phyloP scores from a whole-genome alignment of 352 stramenopile genomes.

The Phytopythium litorale region DNA sequence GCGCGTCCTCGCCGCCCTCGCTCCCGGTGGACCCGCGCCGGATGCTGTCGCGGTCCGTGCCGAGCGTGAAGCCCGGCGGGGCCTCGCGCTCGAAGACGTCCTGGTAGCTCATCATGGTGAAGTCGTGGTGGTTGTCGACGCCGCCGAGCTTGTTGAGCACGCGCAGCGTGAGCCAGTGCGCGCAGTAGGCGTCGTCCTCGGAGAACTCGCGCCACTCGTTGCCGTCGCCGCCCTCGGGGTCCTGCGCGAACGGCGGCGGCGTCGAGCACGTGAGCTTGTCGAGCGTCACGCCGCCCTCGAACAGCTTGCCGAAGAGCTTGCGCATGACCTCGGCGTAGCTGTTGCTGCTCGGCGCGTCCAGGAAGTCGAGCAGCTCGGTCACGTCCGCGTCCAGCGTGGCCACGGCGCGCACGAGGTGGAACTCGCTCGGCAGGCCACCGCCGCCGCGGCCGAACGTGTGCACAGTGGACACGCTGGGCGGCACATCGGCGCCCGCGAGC shows the following conservation, averaged over 20 bases:
- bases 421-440: slow-evolving; percentile 44
- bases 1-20: background rate
- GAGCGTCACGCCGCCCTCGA: slow-evolving; percentile 41
- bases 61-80: background rate
- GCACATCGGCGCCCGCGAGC: slow-evolving; percentile 46
- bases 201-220: slow-evolving; percentile 31
- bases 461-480: slow-evolving; percentile 32
- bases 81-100: slow-evolving; percentile 51
- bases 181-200: slow-evolving; percentile 64
- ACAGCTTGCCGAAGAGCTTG: slow-evolving; percentile 59
- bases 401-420: slow-evolving; percentile 60
- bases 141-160: slow-evolving; percentile 27
- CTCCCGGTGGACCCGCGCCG: background rate
- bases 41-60: background rate
- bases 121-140: slow-evolving; percentile 45
- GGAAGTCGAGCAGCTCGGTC: slow-evolving; percentile 36
- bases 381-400: slow-evolving; percentile 50
- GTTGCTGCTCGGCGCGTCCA: slow-evolving; percentile 40
- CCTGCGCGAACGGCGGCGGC: slow-evolving; percentile 39
- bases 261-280: slow-evolving; percentile 61
- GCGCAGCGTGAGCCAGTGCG: slow-evolving; percentile 64
- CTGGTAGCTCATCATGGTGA: slow-evolving; percentile 72
- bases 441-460: slow-evolving; percentile 42
- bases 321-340: slow-evolving; percentile 49
- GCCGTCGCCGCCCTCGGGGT: slow-evolving; percentile 20